A percentile compares a stretch with the other conserved stretches of the same genome.
Evolutionary conservation across 2,329 filamentous ascomycete species (phyloP).

Genomic region (Alternaria panax): DNA sequence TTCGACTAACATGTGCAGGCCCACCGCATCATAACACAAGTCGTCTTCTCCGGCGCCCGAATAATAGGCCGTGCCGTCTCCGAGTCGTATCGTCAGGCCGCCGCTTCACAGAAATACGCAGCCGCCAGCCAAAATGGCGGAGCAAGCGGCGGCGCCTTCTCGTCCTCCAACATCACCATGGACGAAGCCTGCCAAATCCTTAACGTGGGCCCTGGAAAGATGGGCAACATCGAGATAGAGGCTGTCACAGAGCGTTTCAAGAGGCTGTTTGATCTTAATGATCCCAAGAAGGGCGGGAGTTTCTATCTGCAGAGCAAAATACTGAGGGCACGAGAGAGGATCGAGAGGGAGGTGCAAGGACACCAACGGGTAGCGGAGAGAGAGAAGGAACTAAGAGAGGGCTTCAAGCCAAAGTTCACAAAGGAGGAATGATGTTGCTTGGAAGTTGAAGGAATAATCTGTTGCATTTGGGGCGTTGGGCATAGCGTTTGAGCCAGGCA

Average conservation of each 20-base stretch:
- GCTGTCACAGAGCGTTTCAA: constrained; percentile 88
- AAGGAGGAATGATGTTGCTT: constrained; percentile 66
- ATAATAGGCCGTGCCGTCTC: constrained; percentile 92
- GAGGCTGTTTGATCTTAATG: constrained; percentile 90
- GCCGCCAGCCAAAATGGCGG: constrained; percentile 69
- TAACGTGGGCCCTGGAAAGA: constrained; percentile 88
- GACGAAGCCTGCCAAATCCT: constrained; percentile 98
- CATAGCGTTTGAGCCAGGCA: constrained; percentile 29
- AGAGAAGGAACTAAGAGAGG: constrained; percentile 81
- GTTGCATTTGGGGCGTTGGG: constrained; percentile 36
- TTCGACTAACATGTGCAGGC: constrained; percentile 65
- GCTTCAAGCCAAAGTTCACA: constrained; percentile 95
- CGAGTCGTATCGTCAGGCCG: constrained; percentile 95
- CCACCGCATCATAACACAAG: constrained; percentile 92
- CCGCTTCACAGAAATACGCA: constrained; percentile 83
- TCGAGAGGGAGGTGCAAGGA: constrained; percentile 84
- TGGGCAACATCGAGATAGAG: constrained; percentile 78
- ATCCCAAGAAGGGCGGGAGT: constrained; percentile 93
- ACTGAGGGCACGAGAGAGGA: constrained; percentile 84
- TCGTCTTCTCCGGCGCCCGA: constrained; percentile 87
- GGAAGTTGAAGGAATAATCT: background rate
- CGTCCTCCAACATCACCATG: constrained; percentile 80
- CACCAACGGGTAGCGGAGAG: constrained; percentile 73
- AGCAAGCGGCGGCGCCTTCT: constrained; percentile 57
- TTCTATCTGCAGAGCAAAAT: constrained; percentile 99